phyloP scores from a whole-genome alignment of 2,329 filamentous ascomycete species.

The Cladophialophora yegresii region DNA sequence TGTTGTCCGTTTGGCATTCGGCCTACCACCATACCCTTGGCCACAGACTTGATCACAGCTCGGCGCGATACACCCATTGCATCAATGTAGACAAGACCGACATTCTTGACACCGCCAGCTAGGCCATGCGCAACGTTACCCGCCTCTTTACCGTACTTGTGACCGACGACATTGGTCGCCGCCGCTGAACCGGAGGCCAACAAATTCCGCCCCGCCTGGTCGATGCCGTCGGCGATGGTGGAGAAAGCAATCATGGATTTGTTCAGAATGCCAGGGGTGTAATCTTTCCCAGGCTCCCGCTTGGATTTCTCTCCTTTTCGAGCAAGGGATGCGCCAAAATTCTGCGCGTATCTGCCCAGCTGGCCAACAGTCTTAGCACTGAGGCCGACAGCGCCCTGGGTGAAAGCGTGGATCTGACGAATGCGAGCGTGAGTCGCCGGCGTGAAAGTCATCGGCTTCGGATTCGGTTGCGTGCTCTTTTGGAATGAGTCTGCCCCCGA shows the following conservation, averaged over 20 bases:
- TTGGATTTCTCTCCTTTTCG: slow-evolving; percentile 61
- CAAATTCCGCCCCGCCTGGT: slow-evolving; percentile 78
- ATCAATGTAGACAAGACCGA: slow-evolving; percentile 95
- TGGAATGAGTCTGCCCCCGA: slow-evolving; percentile 78
- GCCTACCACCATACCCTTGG: slow-evolving; percentile 78
- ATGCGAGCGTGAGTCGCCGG: slow-evolving; percentile 81
- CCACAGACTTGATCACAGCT: slow-evolving; percentile 90
- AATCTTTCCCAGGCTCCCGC: slow-evolving; percentile 70
- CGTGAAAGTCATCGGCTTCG: slow-evolving; percentile 83
- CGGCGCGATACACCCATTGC: slow-evolving; percentile 86
- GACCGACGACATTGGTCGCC: slow-evolving; percentile 83
- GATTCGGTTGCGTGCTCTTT: slow-evolving; percentile 72
- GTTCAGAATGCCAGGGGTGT: slow-evolving; percentile 91
- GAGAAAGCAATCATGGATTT: slow-evolving; percentile 96
- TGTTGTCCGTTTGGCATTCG: slow-evolving; percentile 53
- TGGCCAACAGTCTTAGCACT: slow-evolving; percentile 85
- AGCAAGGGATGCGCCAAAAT: slow-evolving; percentile 74
- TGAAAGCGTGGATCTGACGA: slow-evolving; percentile 86
- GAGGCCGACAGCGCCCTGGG: slow-evolving; percentile 72
- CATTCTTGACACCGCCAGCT: slow-evolving; percentile 88
- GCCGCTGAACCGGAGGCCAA: slow-evolving; percentile 73
- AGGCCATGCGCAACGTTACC: slow-evolving; percentile 73
- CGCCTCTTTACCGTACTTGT: slow-evolving; percentile 84
- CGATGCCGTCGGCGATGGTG: slow-evolving; percentile 89
- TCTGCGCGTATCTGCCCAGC: slow-evolving; percentile 82